Evolutionary conservation across 1,284 basidiomycete genomes (phyloP).

Genomic region (Melampsora americana): DNA sequence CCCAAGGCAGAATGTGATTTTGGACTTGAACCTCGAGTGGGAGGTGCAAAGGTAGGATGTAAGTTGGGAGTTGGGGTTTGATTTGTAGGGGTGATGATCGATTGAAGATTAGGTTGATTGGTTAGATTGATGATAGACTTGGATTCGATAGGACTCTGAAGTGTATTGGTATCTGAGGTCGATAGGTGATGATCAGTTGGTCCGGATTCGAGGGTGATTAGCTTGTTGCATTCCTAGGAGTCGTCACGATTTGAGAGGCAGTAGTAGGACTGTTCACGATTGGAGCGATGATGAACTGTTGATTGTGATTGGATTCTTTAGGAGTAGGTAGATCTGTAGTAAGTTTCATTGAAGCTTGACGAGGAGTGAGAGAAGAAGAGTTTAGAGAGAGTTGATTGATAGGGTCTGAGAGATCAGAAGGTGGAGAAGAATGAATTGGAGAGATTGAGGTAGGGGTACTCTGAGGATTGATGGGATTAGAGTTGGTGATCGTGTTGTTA

Average conservation of each 20-base stretch:
- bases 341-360: too few species aligned
- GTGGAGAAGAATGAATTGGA: too few species aligned
- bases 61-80: neutral
- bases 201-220: neutral
- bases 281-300: neutral
- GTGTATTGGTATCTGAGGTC: neutral
- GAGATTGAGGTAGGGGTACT: too few species aligned
- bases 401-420: neutral
- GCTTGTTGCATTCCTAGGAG: neutral
- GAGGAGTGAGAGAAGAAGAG: neutral
- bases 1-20: neutral
- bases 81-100: neutral
- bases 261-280: neutral
- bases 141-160: too few species aligned
- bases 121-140: too few species aligned
- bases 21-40: neutral
- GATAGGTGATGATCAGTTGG: neutral
- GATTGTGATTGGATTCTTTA: neutral
- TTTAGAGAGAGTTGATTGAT: neutral
- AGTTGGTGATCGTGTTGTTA: too few species aligned
- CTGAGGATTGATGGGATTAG: too few species aligned
- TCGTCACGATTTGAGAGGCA: neutral
- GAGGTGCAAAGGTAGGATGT: constrained; percentile 3
- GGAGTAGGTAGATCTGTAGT: neutral
- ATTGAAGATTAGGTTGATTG: too few species aligned